Conservation (phyloP, 108 stramenopile species). For the Hondaea fermentalgiana region DNA sequence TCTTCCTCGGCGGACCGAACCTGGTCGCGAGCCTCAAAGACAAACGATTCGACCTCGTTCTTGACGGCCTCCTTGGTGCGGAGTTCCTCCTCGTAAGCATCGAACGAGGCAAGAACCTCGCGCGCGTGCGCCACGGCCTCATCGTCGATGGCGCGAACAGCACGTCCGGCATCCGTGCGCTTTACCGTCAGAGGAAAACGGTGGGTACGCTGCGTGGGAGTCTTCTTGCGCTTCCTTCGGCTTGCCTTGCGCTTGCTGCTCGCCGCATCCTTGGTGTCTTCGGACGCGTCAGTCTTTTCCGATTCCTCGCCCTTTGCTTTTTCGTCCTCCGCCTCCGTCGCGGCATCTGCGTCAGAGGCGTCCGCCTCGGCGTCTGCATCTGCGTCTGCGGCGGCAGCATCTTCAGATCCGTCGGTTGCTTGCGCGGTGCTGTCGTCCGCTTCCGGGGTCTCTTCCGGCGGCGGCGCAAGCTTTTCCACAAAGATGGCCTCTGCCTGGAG, state of each 20-base stretch:
- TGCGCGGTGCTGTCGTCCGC: too few relatives aligned
- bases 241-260: constrained; percentile 39
- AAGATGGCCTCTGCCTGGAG: constrained; percentile 85
- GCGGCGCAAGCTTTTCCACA: constrained; percentile 63
- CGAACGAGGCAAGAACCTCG: constrained; percentile 64
- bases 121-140: constrained; percentile 67
- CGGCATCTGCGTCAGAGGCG: not conserved
- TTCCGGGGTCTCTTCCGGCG: constrained; percentile 2
- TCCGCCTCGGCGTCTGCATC: constrained; percentile 25
- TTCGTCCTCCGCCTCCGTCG: constrained; percentile 16
- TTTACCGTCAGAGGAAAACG: constrained; percentile 43
- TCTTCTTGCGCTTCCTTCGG: constrained; percentile 75
- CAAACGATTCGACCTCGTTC: constrained; percentile 84
- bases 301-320: constrained; percentile 31
- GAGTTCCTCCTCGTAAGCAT: constrained; percentile 70
- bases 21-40: constrained; percentile 75
- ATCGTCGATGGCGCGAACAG: constrained; percentile 45
- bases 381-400: constrained; percentile 34
- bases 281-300: constrained; percentile 19
- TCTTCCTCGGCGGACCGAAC: constrained; percentile 67
- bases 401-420: too few relatives aligned
- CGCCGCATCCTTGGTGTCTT: constrained; percentile 35
- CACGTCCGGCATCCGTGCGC: constrained; percentile 46
- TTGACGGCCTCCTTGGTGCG: constrained; percentile 75
- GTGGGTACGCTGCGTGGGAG: constrained; percentile 45